Conservation (phyloP, 2,329 filamentous ascomycete species). For the Monilinia vaccinii-corymbosi region DNA sequence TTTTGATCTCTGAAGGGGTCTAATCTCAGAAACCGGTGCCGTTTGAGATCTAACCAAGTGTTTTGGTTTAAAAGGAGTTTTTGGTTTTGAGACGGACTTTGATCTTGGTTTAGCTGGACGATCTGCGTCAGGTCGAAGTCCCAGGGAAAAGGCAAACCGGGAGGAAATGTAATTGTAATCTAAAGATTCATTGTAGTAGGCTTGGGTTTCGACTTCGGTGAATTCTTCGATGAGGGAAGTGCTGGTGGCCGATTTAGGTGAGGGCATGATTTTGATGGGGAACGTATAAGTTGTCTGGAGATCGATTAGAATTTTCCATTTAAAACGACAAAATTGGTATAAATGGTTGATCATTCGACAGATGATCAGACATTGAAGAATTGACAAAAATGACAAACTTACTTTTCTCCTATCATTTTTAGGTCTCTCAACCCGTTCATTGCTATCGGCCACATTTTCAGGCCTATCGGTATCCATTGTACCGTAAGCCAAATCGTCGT, state of each 20-base stretch:
- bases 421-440: background rate
- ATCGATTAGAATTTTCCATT: background rate
- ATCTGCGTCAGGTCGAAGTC: background rate
- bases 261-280: conserved; percentile 7
- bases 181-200: conserved; percentile 5
- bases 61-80: background rate
- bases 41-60: conserved; percentile 1
- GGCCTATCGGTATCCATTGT: background rate
- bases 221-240: background rate
- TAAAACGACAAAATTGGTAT: background rate
- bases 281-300: conserved; percentile 6
- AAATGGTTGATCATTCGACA: background rate
- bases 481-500: conserved; percentile 1
- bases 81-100: conserved; percentile 3
- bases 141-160: conserved; percentile 1
- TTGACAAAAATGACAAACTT: background rate
- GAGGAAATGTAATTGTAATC: conserved; percentile 9
- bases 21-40: background rate
- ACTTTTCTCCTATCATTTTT: conserved; percentile 3
- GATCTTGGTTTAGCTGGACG: background rate
- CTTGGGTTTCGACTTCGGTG: conserved; percentile 3
- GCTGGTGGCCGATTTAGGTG: conserved; percentile 1
- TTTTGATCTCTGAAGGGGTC: background rate
- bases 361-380: background rate
- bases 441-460: background rate